phyloP scores from a whole-genome alignment of 805 yeast species.

The Tetrapisispora pingtungensis region DNA sequence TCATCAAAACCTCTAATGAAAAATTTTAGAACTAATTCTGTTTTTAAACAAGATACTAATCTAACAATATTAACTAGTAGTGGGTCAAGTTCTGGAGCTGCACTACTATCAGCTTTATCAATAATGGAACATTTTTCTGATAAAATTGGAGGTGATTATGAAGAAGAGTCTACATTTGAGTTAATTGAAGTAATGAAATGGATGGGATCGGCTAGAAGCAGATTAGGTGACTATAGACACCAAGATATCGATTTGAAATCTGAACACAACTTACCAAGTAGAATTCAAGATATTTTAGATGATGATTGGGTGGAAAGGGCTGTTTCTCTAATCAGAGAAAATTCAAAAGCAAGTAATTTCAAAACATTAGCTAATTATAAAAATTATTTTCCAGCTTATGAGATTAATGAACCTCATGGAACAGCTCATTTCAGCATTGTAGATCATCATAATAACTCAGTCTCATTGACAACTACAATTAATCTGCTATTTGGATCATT shows the following conservation, averaged over 20 bases:
- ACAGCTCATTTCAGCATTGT: slow-evolving; percentile 80
- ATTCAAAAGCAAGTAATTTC: slow-evolving; percentile 7
- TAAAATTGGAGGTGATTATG: slow-evolving; percentile 37
- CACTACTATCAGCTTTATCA: slow-evolving; percentile 63
- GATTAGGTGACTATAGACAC: slow-evolving; percentile 60
- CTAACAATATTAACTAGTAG: slow-evolving; percentile 45
- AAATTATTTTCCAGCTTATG: slow-evolving; percentile 71
- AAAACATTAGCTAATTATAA: slow-evolving; percentile 55
- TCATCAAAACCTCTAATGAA: slow-evolving; percentile 30
- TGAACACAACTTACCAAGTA: slow-evolving; percentile 17
- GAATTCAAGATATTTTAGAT: slow-evolving; percentile 38
- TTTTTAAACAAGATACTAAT: slow-evolving; percentile 30
- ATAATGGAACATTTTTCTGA: slow-evolving; percentile 43
- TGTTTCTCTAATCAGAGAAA: slow-evolving; percentile 40
- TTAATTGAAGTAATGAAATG: slow-evolving; percentile 85
- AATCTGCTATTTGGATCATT: slow-evolving; percentile 75
- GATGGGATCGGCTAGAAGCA: slow-evolving; percentile 80
- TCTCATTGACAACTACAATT: slow-evolving; percentile 80
- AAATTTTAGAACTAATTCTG: slow-evolving; percentile 19
- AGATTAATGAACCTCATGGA: slow-evolving; percentile 74
- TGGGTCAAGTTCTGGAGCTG: slow-evolving; percentile 81
- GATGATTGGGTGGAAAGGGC: slow-evolving; percentile 51
- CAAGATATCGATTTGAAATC: slow-evolving; percentile 4
- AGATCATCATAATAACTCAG: slow-evolving; percentile 67
- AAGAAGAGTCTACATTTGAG: slow-evolving; percentile 47